phyloP scores from a whole-genome alignment of 225 moss, liverwort and hornwort species.

The Sphagnum contortum region DNA sequence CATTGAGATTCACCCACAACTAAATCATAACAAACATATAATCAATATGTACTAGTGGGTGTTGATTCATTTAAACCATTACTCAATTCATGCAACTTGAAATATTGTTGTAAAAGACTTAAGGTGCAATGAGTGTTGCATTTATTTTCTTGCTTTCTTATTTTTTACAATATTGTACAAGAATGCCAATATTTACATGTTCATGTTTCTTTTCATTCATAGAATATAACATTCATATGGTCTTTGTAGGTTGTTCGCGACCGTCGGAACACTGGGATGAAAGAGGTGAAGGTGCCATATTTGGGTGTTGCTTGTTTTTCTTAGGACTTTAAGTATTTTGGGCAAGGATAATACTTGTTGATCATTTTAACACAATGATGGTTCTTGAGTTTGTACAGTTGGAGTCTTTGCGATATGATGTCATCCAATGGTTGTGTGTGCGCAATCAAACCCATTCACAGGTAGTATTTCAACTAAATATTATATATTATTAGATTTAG shows the following conservation, averaged over 20 bases:
- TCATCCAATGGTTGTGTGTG: slow-evolving; percentile 98
- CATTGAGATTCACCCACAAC: too few relatives aligned
- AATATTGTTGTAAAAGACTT: neutral
- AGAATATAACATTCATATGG: neutral
- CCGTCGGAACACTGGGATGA: slow-evolving; percentile 78
- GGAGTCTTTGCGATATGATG: slow-evolving; percentile 82
- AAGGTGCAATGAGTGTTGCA: neutral
- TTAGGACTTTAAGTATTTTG: too few relatives aligned
- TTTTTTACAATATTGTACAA: neutral
- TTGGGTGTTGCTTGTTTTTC: neutral
- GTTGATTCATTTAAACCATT: neutral
- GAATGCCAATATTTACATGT: neutral
- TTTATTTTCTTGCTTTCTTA: neutral
- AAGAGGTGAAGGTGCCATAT: slow-evolving; percentile 16
- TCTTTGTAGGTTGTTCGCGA: slow-evolving; percentile 70
- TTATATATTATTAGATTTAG: neutral
- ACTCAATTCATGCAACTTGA: neutral
- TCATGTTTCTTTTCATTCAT: too few relatives aligned
- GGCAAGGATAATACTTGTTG: too few relatives aligned
- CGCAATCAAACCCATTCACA: slow-evolving; percentile 85
- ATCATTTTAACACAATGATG: neutral
- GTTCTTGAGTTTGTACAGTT: slow-evolving; percentile 31
- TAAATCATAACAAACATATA: too few relatives aligned
- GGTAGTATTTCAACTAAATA: slow-evolving; percentile 23
- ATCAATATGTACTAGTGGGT: too few relatives aligned